phyloP scores from a whole-genome alignment of 1,284 basidiomycete genomes.

The Pterula multifida region DNA sequence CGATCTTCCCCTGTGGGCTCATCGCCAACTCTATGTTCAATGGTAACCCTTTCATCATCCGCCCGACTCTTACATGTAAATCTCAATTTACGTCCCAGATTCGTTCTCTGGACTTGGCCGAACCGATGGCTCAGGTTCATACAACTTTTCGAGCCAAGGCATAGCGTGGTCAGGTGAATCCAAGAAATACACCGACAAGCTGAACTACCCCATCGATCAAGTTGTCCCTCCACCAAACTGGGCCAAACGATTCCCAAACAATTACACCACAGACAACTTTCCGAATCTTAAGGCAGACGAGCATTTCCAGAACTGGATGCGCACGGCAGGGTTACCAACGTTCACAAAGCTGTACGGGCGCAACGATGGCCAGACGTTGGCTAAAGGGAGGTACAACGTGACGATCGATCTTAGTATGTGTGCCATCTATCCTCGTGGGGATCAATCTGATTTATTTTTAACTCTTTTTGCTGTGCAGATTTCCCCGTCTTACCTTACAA shows the following conservation, averaged over 20 bases:
- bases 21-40: constrained; percentile 99
- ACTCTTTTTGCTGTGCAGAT: constrained; percentile 36
- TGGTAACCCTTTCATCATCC: constrained; percentile 38
- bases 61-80: constrained; percentile 5
- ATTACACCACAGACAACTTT: constrained; percentile 57
- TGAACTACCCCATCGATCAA: constrained; percentile 40
- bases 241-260: constrained; percentile 57
- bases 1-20: constrained; percentile 90
- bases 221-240: constrained; percentile 94
- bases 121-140: constrained; percentile 39
- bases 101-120: constrained; percentile 61
- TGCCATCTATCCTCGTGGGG: too few species aligned
- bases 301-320: constrained; percentile 99
- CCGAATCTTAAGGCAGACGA: constrained; percentile 73
- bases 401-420: constrained; percentile 73
- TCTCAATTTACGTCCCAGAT: constrained; percentile 34
- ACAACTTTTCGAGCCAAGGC: constrained; percentile 68
- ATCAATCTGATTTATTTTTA: too few species aligned
- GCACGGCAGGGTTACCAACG: constrained; percentile 91
- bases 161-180: constrained; percentile 94
- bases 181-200: constrained; percentile 72
- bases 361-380: constrained; percentile 73
- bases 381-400: constrained; percentile 69
- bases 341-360: constrained; percentile 93
- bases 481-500: constrained; percentile 88